Base-by-base conservation (phyloP, 306 rosid genomes). In the Acacia acuminata region DNA sequence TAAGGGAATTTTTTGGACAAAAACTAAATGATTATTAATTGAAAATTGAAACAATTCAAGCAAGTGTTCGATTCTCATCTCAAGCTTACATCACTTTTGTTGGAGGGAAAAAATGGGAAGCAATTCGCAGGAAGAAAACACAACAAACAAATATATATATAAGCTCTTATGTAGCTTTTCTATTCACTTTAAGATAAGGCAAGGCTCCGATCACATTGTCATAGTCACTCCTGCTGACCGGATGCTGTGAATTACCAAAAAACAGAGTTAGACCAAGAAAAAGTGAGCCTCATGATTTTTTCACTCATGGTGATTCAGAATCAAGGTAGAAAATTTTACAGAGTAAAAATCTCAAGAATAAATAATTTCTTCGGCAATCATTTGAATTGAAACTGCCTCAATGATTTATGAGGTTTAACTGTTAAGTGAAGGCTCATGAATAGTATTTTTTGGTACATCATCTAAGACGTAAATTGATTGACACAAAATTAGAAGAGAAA, bases 171-270 rank as follows among this genome's bases (percentile, higher is more conserved):
- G 84, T 69, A 16, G 91, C 97, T 16, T 84, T 38, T 84, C 99
- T 89, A 87, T 96, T 92, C 77, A 91, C 99, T 87, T 96, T 96
- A 77, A 96, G 88, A 79, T 96, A 96, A 8, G 99, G 99, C 87
- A 96, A 83, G 82, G 91, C 90, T 71, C 94, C 90, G 36, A 94
- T 88, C 76, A 96, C 99, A 75, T 96, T 96, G 87, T 96, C 92
- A 79, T 92, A 94, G 91, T 96, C 98, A 73, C 98, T 92, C 84
- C 91, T 89, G 90, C 79, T 73, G 53, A 93, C 98, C 10, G 80
- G 81, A 70, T 83, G 87, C 98, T 96, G 98, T 60, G 30, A 44
- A 82, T 78, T 53, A 63, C 64, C 84, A 81, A 71, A 38, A 34
- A 75, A 43, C 63, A 2, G 72, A 66, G 80, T 79, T 70, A 86